Evolutionary conservation across 345 rosid species (phyloP), one percentile per base, ranked within the genome.

Genomic region (Carallia brachiata): DNA sequence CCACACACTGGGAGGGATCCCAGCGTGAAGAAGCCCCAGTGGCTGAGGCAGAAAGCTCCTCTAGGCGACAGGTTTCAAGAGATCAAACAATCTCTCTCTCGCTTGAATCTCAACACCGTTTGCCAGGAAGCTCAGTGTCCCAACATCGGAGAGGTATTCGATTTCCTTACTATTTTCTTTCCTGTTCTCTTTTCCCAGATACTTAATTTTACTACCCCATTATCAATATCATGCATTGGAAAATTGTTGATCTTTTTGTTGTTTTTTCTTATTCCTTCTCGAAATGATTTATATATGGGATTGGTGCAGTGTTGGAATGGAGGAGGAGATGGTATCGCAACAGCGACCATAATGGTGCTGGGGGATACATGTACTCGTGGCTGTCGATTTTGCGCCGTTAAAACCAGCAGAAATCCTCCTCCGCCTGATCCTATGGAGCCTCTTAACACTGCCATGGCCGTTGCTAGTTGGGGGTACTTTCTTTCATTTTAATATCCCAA

Each of bases 281-380:
- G 23, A 17, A 67, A 48, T 39, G 63, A 44, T 23, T 23, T 23
- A 23, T 44, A 12, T 15, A 13, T 12, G 50, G 50, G 50, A 44
- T 12, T 44, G 50, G 50, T 4, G 16, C 76, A 90, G 94, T 96
- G 99, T 80, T 96, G 99, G 98, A 96, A 92, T 87, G 99, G 99
- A 48, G 99, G 99, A 52, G 91, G 85, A 30, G 99, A 96, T 75
- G 99, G 98, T 63, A 84, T 92, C 78, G 88, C 98, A 16, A 96
- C 98, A 1, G 99, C 98, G 10, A 96, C 98, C 0, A 96, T 90
- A 58, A 96, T 96, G 99, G 81, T 92, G 71, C 92, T 96, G 47
- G 99, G 99, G 40, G 99, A 96, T 72, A 92, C 96, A 47, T 96
- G 98, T 80, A 96, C 99, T 12, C 98, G 98, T 16, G 98, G 99